Conservation (phyloP, 1,284 basidiomycete genomes). For the Fomitopsis pinicola region DNA sequence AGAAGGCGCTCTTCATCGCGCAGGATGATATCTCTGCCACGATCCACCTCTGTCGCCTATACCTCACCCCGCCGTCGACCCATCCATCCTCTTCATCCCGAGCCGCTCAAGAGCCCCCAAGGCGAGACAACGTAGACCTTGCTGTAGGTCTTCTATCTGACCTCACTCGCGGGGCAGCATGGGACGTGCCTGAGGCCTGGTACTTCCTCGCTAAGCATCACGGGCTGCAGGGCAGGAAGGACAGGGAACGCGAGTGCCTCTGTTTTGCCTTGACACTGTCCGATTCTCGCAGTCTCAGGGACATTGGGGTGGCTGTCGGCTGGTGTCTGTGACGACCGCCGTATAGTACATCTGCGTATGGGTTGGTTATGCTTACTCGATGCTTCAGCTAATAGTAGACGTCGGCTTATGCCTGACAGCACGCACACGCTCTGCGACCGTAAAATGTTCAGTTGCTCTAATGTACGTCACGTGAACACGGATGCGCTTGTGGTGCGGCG, state of each 20-base stretch:
- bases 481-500: too few relatives aligned
- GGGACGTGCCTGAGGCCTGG: slow-evolving; percentile 93
- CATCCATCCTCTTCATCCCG: slow-evolving; percentile 19
- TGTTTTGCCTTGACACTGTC: slow-evolving; percentile 70
- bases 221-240: slow-evolving; percentile 65
- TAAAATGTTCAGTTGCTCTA: too few relatives aligned
- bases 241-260: slow-evolving; percentile 74
- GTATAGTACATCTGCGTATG: background rate
- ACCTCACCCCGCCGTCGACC: slow-evolving; percentile 42
- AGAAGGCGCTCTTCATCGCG: slow-evolving; percentile 78
- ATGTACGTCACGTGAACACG: too few relatives aligned
- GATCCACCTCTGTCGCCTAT: slow-evolving; percentile 72
- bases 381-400: background rate
- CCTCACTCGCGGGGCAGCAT: slow-evolving; percentile 63
- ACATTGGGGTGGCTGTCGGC: slow-evolving; percentile 60
- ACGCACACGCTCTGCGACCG: too few relatives aligned
- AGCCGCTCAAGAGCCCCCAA: slow-evolving; percentile 15
- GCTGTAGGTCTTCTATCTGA: slow-evolving; percentile 66
- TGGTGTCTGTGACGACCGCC: slow-evolving; percentile 52
- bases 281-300: slow-evolving; percentile 61
- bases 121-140: slow-evolving; percentile 62
- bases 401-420: too few relatives aligned
- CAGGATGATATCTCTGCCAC: slow-evolving; percentile 75
- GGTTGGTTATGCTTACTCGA: background rate
- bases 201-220: slow-evolving; percentile 82